Base-by-base conservation (phyloP, 768 basidiomycete genomes). In the Mycena alexandri region DNA sequence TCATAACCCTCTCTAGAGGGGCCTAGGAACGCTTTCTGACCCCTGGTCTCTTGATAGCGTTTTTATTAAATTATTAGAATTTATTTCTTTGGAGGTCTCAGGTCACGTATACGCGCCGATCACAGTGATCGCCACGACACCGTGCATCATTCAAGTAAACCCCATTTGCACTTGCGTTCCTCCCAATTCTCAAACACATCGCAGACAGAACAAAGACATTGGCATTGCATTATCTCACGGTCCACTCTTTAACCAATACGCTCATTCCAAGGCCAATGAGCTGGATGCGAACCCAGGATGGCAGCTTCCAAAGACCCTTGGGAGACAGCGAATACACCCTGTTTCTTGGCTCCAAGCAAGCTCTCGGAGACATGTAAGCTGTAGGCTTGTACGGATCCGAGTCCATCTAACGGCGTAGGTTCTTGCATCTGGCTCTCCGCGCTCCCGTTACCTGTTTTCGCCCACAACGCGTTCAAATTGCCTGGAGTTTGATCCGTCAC, bases 401-500 rank as follows among this genome's bases (percentile, higher is more conserved):
- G 21, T 22, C 34, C 1, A 21, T n/a, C 47, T 33, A 24, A 29
- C 52, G 22, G 21, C 29, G 24, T n/a, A 68, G 67, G 67, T 63
- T 68, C 42, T 55, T 57, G 43, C 46, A 64, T 43, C 46, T 41
- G 43, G 38, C 48, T 21, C 76, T 81, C 25, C 68, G 71, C 16
- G 76, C 76, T 1, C 75, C 76, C 22, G 60, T 12, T n/a, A 42
- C 21, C 14, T 67, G 58, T 9, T 68, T 81, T 65, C 55, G 65
- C 11, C 36, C 33, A 13, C 58, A 75, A 2, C 82, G 90, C 22
- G 79, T 91, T 13, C 72, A 71, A 5, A 71, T 80, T 25, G 84
- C 84, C 6, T 92, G 90, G 90, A 85, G 88, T 13, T 80, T 88
- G 41, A 77, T 90, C 33, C 82, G 89, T 14, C 74, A 80, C 41